Percentiles rank a stretch among this genome's conserved stretches.
Evolutionary conservation across 1,284 basidiomycete species (phyloP).

Genomic region (Ceratobasidium sp.): DNA sequence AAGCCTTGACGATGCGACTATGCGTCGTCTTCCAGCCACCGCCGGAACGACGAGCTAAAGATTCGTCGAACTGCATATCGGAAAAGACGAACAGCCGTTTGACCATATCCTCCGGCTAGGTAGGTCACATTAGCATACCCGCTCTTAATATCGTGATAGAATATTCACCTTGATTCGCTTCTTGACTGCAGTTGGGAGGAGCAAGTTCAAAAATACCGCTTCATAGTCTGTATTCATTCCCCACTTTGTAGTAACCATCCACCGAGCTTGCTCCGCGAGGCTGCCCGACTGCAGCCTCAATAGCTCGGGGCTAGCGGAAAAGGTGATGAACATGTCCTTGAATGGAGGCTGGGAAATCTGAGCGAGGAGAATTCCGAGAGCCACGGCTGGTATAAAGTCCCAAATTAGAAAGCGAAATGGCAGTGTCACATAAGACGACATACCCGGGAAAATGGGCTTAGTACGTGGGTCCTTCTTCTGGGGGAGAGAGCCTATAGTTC

Average conservation of each 20-base stretch:
- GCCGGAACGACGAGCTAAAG: slow-evolving; percentile 39
- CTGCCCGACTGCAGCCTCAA: slow-evolving; percentile 59
- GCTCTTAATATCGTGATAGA: neutral
- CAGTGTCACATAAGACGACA: neutral
- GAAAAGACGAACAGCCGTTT: slow-evolving; percentile 77
- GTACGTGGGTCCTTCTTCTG: slow-evolving; percentile 33
- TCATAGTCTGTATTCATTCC: slow-evolving; percentile 69
- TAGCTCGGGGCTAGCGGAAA: slow-evolving; percentile 64
- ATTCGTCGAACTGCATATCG: slow-evolving; percentile 78
- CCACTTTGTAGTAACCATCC: slow-evolving; percentile 61
- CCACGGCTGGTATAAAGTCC: slow-evolving; percentile 56
- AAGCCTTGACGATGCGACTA: slow-evolving; percentile 64
- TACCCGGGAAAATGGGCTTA: slow-evolving; percentile 63
- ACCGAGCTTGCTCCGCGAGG: too few relatives aligned
- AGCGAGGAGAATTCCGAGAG: slow-evolving; percentile 71
- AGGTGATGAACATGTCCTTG: slow-evolving; percentile 72
- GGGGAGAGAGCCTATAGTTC: slow-evolving; percentile 49
- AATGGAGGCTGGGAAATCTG: slow-evolving; percentile 71
- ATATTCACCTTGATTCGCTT: slow-evolving; percentile 61
- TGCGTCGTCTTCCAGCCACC: slow-evolving; percentile 69
- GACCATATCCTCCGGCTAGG: slow-evolving; percentile 66
- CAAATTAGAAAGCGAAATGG: neutral
- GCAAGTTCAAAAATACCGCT: slow-evolving; percentile 66
- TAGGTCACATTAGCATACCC: neutral
- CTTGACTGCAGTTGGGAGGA: slow-evolving; percentile 67